Conservation (phyloP, 2,329 filamentous ascomycete species). For the Daldinia sp. region DNA sequence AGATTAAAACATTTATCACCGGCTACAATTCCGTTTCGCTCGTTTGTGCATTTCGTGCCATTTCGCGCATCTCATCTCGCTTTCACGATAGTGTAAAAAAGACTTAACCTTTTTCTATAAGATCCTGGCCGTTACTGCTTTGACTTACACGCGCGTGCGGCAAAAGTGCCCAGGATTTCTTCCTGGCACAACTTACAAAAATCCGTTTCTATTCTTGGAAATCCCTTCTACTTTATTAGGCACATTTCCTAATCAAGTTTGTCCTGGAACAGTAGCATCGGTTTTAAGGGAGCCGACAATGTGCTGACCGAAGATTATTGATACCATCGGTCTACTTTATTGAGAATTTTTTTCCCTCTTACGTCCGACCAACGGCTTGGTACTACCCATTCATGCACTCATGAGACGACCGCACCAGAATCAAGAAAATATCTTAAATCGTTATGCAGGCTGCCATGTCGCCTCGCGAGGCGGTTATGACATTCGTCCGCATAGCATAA, state of each 20-base stretch:
- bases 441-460: slow-evolving; percentile 6
- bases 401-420: slow-evolving; percentile 8
- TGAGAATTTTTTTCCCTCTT: neutral
- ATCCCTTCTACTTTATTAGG: slow-evolving; percentile 8
- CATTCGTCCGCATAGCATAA: neutral
- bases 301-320: slow-evolving; percentile 10
- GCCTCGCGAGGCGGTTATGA: slow-evolving; percentile 14
- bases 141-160: slow-evolving; percentile 20
- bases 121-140: slow-evolving; percentile 18
- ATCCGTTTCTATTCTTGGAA: slow-evolving; percentile 35
- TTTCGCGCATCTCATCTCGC: slow-evolving; percentile 1
- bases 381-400: slow-evolving; percentile 3
- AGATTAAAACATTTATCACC: neutral
- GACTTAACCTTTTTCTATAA: neutral
- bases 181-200: slow-evolving; percentile 18
- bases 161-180: slow-evolving; percentile 28
- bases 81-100: slow-evolving; percentile 9
- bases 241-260: slow-evolving; percentile 26
- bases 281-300: slow-evolving; percentile 20
- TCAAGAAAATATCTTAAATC: slow-evolving; percentile 1
- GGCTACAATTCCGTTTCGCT: slow-evolving; percentile 8
- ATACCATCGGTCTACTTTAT: neutral
- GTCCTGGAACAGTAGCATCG: slow-evolving; percentile 30
- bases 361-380: neutral
- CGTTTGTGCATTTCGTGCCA: neutral